Conservation (phyloP, 2,329 filamentous ascomycete genomes). For the Penicillium olsonii region DNA sequence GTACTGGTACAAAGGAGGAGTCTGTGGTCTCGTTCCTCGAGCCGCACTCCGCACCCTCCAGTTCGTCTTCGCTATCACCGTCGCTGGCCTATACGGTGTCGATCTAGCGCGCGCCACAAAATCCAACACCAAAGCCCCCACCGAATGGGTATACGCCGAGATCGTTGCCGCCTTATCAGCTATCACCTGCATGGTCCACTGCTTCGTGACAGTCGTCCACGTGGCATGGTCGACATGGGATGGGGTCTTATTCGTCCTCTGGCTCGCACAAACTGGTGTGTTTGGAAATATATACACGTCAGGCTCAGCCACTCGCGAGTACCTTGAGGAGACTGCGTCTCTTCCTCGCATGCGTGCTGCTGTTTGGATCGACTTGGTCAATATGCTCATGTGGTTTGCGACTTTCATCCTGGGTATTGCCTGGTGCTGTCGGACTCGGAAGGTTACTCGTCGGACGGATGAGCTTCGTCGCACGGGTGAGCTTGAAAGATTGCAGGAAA, state of each 20-base stretch:
- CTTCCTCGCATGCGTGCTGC: slow-evolving; percentile 10
- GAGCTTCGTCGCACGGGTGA: background rate
- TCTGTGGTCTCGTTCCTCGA: slow-evolving; percentile 10
- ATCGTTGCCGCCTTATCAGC: slow-evolving; percentile 13
- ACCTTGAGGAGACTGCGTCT: background rate
- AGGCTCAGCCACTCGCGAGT: background rate
- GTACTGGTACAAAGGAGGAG: slow-evolving; percentile 16
- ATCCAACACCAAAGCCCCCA: slow-evolving; percentile 5
- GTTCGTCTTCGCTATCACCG: slow-evolving; percentile 17
- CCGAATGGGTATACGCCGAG: slow-evolving; percentile 24
- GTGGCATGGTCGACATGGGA: slow-evolving; percentile 14
- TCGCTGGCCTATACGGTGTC: slow-evolving; percentile 20
- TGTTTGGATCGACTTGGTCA: slow-evolving; percentile 12
- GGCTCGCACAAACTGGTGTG: slow-evolving; percentile 10
- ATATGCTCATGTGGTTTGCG: slow-evolving; percentile 12
- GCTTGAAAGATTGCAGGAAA: background rate
- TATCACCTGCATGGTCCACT: slow-evolving; percentile 15
- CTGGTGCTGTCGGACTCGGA: slow-evolving; percentile 9
- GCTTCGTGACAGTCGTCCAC: slow-evolving; percentile 6
- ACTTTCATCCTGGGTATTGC: slow-evolving; percentile 12
- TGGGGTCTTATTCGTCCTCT: slow-evolving; percentile 8
- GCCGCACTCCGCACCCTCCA: slow-evolving; percentile 17
- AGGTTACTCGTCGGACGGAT: slow-evolving; percentile 6
- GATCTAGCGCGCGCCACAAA: slow-evolving; percentile 20
- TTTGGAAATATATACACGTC: slow-evolving; percentile 11